Evolutionary conservation across 208 protist genomes (phyloP).

Genomic region (Novymonas esmeraldas): DNA sequence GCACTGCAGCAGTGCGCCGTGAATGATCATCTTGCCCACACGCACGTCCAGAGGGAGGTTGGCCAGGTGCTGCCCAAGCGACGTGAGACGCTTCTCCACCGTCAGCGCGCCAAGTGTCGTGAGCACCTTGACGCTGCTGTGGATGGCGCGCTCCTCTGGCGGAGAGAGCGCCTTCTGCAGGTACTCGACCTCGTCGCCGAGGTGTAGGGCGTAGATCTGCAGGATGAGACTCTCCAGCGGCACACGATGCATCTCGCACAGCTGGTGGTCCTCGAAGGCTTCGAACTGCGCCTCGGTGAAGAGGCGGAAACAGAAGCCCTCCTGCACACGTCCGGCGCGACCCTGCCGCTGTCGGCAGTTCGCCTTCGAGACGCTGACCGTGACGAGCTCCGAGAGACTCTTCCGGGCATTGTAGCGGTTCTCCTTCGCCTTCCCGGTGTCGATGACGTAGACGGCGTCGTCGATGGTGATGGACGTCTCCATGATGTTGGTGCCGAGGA

Average conservation of each 20-base stretch:
- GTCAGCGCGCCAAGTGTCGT: conserved; percentile 86
- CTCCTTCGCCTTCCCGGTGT: conserved; percentile 96
- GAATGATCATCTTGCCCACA: conserved; percentile 96
- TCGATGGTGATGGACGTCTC: conserved; percentile 99
- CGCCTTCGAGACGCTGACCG: conserved; percentile 94
- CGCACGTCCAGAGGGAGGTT: conserved; percentile 91
- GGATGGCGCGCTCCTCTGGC: conserved; percentile 79
- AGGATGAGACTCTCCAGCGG: conserved; percentile 96
- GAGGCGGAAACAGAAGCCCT: conserved; percentile 95
- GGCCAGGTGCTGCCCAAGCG: conserved; percentile 91
- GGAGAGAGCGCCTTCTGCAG: conserved; percentile 87
- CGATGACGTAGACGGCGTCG: conserved; percentile 97
- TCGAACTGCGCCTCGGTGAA: conserved; percentile 92
- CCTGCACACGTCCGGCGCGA: conserved; percentile 95
- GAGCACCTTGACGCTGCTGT: conserved; percentile 87
- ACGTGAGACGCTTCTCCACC: conserved; percentile 85
- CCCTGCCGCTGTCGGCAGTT: conserved; percentile 95
- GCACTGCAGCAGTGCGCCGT: conserved; percentile 94
- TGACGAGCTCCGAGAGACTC: conserved; percentile 84
- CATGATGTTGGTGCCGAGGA: conserved; percentile 98
- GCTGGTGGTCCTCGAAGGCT: conserved; percentile 84
- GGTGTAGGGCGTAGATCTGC: conserved; percentile 92
- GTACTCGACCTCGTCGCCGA: conserved; percentile 90
- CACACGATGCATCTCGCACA: conserved; percentile 96
- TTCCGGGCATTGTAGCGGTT: conserved; percentile 90